A percentile compares a stretch with the other conserved stretches of the same genome.
These are phyloP conservation scores for Entonaema liquescens DNA, from an alignment of 495 filamentous ascomycete species.

Conservation along the genomic window DNA sequence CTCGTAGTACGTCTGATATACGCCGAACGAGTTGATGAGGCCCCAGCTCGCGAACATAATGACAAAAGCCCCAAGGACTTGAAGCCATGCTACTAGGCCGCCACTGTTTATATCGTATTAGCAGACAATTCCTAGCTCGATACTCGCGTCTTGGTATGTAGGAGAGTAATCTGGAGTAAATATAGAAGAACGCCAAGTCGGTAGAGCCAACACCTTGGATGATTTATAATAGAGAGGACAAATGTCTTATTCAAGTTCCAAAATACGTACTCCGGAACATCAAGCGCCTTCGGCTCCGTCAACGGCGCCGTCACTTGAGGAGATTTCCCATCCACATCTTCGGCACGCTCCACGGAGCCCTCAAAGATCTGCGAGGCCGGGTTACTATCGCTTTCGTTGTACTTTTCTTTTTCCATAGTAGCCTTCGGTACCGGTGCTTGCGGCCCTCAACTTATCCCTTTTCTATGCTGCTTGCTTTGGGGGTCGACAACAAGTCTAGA, in stretches of 20 bases:
- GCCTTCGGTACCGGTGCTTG: neutral
- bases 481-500: neutral
- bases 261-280: slow-evolving; percentile 31
- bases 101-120: slow-evolving; percentile 36
- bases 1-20: slow-evolving; percentile 63
- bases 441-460: neutral
- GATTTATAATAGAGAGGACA: neutral
- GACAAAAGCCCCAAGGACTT: slow-evolving; percentile 52
- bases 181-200: neutral
- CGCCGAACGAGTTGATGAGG: slow-evolving; percentile 60
- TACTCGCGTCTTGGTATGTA: too few species aligned
- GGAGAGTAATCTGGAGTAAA: neutral
- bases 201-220: slow-evolving; percentile 20
- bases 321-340: slow-evolving; percentile 8
- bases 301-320: slow-evolving; percentile 2
- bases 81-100: slow-evolving; percentile 56
- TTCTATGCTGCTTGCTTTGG: neutral
- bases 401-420: slow-evolving; percentile 18
- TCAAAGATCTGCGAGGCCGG: slow-evolving; percentile 13
- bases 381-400: slow-evolving; percentile 20
- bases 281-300: neutral
- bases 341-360: slow-evolving; percentile 17
- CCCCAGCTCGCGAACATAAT: slow-evolving; percentile 57
- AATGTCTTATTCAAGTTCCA: neutral
- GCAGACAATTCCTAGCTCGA: neutral